Base-by-base conservation (phyloP, 2,329 filamentous ascomycete species). In the Talaromyces marneffei region DNA sequence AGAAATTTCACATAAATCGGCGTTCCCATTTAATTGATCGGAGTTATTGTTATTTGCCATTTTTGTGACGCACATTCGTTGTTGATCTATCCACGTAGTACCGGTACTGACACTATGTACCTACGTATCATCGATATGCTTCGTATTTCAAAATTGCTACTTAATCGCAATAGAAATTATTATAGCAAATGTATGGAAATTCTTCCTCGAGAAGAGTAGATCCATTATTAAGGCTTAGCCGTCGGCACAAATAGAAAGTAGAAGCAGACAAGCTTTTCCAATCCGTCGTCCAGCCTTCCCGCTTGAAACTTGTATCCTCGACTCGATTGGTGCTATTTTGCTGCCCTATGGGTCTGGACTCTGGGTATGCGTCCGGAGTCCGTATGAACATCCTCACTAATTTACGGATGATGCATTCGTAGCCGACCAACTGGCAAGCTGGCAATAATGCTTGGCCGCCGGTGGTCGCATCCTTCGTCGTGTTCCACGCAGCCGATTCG, bases 201-300 rank as follows among this genome's bases (percentile, higher is more conserved):
- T 31, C 27, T 4, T 29, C 25, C 23, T 27, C 20, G 42, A 46
- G 20, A 40, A 14, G 14, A 14, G 9, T 18, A 31, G 48, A 23
- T 23, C 56, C 42, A 46, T 58, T 48, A 20, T 58, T 50, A 39
- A 58, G 20, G 40, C 56, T 39, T 58, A 40, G 56, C 42, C 12
- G 12, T 25, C n/a, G 33, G 25, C 9, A 16, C 16, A 37, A 39
- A 20, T 3, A 40, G n/a, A 56, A 27, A 20, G 40, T 39, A 35
- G 27, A 25, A 31, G n/a, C 18, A 59, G 27, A 53, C 57, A 59
- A 59, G 57, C 57, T 59, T 59, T 59, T 53, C n/a, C 23, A n/a
- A 35, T 52, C 27, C 40, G 40, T 10, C n/a, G n/a, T n/a, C n/a
- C n/a, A n/a, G n/a, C n/a, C 27, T 46, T 46, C 40, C 12, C 55